Conservation (phyloP, 2,329 filamentous ascomycete species). For the Hypoxylon sp. region DNA sequence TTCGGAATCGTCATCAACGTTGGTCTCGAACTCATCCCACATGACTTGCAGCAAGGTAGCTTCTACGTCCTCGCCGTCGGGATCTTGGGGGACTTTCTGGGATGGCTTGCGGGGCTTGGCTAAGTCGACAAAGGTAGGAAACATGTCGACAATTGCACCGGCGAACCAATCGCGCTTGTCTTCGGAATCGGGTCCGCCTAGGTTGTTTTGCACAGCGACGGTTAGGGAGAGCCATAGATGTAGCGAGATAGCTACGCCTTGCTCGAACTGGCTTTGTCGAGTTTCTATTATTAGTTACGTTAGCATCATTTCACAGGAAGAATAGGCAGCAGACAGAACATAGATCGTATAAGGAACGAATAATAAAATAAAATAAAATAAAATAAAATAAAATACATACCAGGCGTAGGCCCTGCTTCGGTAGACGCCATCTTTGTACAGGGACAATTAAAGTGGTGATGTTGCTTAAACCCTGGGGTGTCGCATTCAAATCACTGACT, state of each 20-base stretch:
- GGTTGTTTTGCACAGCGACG: conserved; percentile 84
- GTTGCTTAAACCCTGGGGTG: conserved; percentile 14
- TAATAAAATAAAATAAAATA: conserved; percentile 1
- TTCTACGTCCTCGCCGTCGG: conserved; percentile 83
- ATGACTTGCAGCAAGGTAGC: conserved; percentile 87
- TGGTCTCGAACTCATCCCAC: conserved; percentile 94
- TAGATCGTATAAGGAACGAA: neutral
- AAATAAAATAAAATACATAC: conserved; percentile 31
- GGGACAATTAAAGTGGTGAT: neutral
- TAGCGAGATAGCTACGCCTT: conserved; percentile 83
- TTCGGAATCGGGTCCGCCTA: conserved; percentile 82
- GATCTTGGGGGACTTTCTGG: conserved; percentile 52
- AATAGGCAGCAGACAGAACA: neutral
- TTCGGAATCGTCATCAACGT: conserved; percentile 88
- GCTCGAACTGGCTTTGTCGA: conserved; percentile 77
- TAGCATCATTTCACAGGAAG: conserved; percentile 6
- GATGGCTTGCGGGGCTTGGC: conserved; percentile 43
- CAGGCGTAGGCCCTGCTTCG: conserved; percentile 39
- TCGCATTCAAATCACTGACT: conserved; percentile 13
- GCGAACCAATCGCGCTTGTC: conserved; percentile 98
- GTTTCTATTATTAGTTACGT: conserved; percentile 51
- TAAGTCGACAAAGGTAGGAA: conserved; percentile 68
- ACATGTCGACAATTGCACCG: conserved; percentile 83
- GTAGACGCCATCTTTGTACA: conserved; percentile 33
- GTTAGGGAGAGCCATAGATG: conserved; percentile 89